Base-by-base conservation (phyloP, 2,329 filamentous ascomycete species). In the Alternaria incomplexa region DNA sequence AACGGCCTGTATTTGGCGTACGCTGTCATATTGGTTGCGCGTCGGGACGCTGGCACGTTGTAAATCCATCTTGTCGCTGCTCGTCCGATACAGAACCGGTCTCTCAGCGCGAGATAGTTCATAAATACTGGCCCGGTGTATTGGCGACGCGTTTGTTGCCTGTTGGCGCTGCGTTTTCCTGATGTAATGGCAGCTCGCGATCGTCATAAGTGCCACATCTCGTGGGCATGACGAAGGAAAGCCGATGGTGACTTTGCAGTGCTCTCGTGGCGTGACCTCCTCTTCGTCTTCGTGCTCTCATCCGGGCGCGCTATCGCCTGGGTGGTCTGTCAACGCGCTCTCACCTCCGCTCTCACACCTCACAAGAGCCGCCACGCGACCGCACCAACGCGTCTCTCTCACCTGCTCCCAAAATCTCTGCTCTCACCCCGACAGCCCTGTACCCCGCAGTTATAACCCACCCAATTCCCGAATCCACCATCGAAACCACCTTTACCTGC, bases 391-490 rank as follows among this genome's bases (percentile, higher is more conserved):
- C 32, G 32, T 10, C 8, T 36, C 13, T 36, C 32, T 36, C 32
- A 36, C 32, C 15, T n/a, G 4, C 7, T 36, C 15, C 32, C 4
- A 5, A 36, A 36, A 5, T 9, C 8, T 3, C 32, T 4, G 4
- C 4, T n/a, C 32, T 1, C 4, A 36, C 15, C 15, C 9, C 15
- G 0, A 0, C 15, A 0, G 0, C 32, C 32, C 0, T 8, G 9
- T n/a, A 36, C 15, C 32, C 32, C 32, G 32, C 32, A n/a, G 15
- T 36, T 36, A 36, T 36, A 5, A 36, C 15, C 15, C 15, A 36
- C 15, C 32, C 15, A n/a, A 36, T 9, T 6, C 22, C 44, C 32
- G 7, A n/a, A 36, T 36, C 32, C 32, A n/a, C 32, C 32, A 36
- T 36, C 22, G 17, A 20, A 46, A 22, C 22, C 22, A 46, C 44